Evolutionary conservation across 1,284 basidiomycete species (phyloP).

Genomic region (Mycena sp.): DNA sequence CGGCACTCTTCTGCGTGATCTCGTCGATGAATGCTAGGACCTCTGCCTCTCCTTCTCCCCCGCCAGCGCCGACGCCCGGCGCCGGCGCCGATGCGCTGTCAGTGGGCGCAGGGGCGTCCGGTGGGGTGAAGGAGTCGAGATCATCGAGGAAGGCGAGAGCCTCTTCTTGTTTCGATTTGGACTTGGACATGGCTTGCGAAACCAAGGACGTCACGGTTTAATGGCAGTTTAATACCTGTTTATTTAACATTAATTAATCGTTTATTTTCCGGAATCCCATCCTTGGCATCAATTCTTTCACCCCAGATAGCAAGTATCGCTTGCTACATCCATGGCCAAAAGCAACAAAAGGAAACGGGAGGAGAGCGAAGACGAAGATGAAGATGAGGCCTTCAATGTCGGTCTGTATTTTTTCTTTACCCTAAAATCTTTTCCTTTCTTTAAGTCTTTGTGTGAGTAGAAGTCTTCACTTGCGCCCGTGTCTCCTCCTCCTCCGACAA

Average conservation of each 20-base stretch:
- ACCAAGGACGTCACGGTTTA: too few species aligned
- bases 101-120: constrained; percentile 44
- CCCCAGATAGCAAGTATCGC: too few species aligned
- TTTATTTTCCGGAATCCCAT: too few species aligned
- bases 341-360: constrained; percentile 19
- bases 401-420: constrained; percentile 9
- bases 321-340: too few species aligned
- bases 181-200: constrained; percentile 48
- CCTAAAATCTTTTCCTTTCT: not conserved
- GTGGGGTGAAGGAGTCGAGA: constrained; percentile 77
- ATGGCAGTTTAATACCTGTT: too few species aligned
- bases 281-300: too few species aligned
- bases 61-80: not conserved
- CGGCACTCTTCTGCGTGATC: constrained; percentile 89
- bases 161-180: constrained; percentile 89
- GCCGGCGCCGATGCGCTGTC: constrained; percentile 36
- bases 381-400: constrained; percentile 12
- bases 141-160: constrained; percentile 91
- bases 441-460: not conserved
- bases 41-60: constrained; percentile 72
- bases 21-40: constrained; percentile 95
- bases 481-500: not conserved
- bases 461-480: constrained; percentile 18
- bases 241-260: too few species aligned
- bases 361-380: constrained; percentile 11